Evolutionary conservation across 2,329 filamentous ascomycete species (phyloP).

Genomic region (Aureobasidium leucospermi): DNA sequence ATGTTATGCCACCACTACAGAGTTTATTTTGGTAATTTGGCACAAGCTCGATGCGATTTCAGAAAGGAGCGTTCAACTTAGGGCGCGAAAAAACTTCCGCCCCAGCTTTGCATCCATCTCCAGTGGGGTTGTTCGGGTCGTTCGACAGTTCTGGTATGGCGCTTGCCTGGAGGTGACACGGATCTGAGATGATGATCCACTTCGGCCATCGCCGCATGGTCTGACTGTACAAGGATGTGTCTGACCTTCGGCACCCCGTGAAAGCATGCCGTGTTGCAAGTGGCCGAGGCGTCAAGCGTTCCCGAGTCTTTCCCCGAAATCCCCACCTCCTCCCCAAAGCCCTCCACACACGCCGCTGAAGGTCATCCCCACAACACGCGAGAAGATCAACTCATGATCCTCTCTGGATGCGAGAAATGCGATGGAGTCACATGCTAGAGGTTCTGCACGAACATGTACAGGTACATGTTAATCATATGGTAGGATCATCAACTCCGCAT

Average conservation of each 20-base stretch:
- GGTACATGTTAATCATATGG: not conserved
- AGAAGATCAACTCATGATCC: conserved; percentile 8
- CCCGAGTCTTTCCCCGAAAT: conserved; percentile 1
- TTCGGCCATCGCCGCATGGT: conserved; percentile 8
- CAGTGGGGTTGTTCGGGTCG: conserved; percentile 1
- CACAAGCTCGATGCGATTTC: not conserved
- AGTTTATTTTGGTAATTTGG: conserved; percentile 2
- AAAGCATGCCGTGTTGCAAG: conserved; percentile 8
- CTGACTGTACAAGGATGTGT: conserved; percentile 6
- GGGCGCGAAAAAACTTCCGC: not conserved
- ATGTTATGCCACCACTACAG: not conserved
- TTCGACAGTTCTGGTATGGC: not conserved
- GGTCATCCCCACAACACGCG: not conserved
- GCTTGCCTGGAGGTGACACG: conserved; percentile 1
- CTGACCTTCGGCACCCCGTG: conserved; percentile 7
- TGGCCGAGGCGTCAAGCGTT: conserved; percentile 5
- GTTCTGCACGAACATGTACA: not conserved
- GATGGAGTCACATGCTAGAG: not conserved
- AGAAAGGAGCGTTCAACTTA: not conserved
- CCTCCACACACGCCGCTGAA: not conserved
- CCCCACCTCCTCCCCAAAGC: not conserved
- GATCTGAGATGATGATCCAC: conserved; percentile 4
- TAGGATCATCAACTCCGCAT: conserved; percentile 1
- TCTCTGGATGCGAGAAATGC: not conserved
- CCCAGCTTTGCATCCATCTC: not conserved